A percentile compares a stretch with the other conserved stretches of the same genome.
phyloP scores from a whole-genome alignment of 495 filamentous ascomycete species.

The Stereocaulon alpinum region DNA sequence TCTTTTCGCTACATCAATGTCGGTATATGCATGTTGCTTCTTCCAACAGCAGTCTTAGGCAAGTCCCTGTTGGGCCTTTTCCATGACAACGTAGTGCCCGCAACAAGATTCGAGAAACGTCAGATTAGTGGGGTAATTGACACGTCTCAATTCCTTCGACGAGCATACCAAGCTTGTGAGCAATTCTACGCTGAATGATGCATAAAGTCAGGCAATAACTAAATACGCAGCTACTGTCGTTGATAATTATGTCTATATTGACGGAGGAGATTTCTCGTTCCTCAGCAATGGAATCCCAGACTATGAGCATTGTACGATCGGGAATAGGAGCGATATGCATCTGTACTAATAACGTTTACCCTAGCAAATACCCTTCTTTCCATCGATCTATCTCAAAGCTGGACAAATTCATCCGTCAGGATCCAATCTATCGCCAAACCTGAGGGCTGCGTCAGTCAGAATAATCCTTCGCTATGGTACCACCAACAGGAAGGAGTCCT shows the following conservation, averaged over 20 bases:
- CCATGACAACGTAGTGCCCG: too few relatives aligned
- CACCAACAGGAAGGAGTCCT: conserved; percentile 7
- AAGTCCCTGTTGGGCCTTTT: too few relatives aligned
- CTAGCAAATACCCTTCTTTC: conserved; percentile 12
- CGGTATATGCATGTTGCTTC: too few relatives aligned
- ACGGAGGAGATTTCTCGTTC: conserved; percentile 17
- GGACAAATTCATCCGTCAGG: conserved; percentile 14
- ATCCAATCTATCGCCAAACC: conserved; percentile 14
- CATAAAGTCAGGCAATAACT: not conserved
- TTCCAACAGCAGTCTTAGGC: too few relatives aligned
- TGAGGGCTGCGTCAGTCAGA: conserved; percentile 2
- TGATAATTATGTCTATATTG: conserved; percentile 18
- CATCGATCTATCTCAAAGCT: conserved; percentile 20
- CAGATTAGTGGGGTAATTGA: too few relatives aligned
- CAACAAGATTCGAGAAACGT: too few relatives aligned
- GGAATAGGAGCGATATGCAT: not conserved
- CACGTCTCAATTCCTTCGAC: conserved; percentile 11
- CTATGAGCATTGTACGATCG: conserved; percentile 8
- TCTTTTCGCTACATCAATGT: too few relatives aligned
- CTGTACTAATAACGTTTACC: not conserved
- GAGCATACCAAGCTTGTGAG: conserved; percentile 19
- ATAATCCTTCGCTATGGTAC: conserved; percentile 14
- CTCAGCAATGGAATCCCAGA: conserved; percentile 4
- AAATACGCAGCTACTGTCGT: conserved; percentile 8
- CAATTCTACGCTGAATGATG: not conserved